Evolutionary conservation across 495 filamentous ascomycete genomes (phyloP), one percentile per base, ranked within the genome.

Genomic region (Penicillium paradoxum): DNA sequence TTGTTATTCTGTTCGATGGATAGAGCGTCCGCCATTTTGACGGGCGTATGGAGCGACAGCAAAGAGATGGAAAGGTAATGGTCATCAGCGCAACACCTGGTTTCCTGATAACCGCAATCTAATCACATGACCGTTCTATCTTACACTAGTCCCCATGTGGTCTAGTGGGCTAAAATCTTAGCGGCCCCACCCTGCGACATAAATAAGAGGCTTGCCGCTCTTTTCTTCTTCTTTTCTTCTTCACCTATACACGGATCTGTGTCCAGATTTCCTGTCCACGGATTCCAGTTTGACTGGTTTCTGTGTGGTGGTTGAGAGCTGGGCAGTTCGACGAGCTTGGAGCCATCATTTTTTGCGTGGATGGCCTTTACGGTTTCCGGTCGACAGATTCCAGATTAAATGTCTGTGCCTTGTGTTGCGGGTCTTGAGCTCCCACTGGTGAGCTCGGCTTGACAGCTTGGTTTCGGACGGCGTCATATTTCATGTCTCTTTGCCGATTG

Each of bases 1-100:
- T 91, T 88, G 78, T 98, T 98, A 41, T 90, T 88, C 77, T 96
- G 89, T 66, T 95, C 90, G 65, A 98, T 91, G 48, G 88, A 86
- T 25, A 91, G 81, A 59, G 83, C 78, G 76, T 92, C 88, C 32
- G 82, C 72, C 88, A 92, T 95, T 32, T 51, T 83, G 69, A 53
- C 21, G 22, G n/a, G 45, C 37, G 30, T 46, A 43, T 15, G 27
- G 37, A 43, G 43, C 10, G 27, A 36, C 9, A 25, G 13, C 39
- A 41, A 22, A 13, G 14, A 36, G 25, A 54, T 32, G 37, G 18
- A 9, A 45, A 32, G 49, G 22, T 34, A 49, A 22, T 45, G 37
- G 32, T 25, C 24, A 18, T 33, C 15, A 41, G 27, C 40, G 32
- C 52, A 30, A 29, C 29, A 27, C 38, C 13, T 33, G 34, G 22